Conservation (phyloP, 2,329 filamentous ascomycete species). For the Claviceps sp. region DNA sequence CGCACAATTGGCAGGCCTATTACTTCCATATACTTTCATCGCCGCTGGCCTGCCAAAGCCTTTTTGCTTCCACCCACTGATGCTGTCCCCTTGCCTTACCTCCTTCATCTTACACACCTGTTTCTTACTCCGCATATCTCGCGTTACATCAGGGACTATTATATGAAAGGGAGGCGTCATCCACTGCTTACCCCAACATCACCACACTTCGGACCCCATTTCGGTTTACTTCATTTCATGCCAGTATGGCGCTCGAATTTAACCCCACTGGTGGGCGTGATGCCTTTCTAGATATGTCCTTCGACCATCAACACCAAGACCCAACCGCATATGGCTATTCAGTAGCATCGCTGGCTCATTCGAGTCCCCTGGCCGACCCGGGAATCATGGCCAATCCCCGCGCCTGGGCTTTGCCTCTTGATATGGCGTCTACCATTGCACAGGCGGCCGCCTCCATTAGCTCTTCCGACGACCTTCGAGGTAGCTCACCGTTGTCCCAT, state of each 20-base stretch:
- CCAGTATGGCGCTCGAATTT: constrained; percentile 46
- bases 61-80: not conserved
- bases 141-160: constrained; percentile 16
- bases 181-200: constrained; percentile 24
- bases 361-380: constrained; percentile 19
- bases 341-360: constrained; percentile 12
- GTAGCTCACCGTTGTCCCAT: constrained; percentile 34
- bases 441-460: constrained; percentile 30
- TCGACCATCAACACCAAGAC: constrained; percentile 45
- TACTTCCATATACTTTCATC: constrained; percentile 3
- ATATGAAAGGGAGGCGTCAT: constrained; percentile 32
- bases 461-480: constrained; percentile 37
- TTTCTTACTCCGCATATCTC: constrained; percentile 13
- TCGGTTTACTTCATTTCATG: constrained; percentile 19
- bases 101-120: not conserved
- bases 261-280: constrained; percentile 41
- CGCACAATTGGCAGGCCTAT: constrained; percentile 1
- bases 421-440: constrained; percentile 32
- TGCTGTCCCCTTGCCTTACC: not conserved
- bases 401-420: constrained; percentile 39
- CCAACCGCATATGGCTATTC: constrained; percentile 28
- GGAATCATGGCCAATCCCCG: constrained; percentile 24
- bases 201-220: constrained; percentile 17
- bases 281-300: constrained; percentile 47
- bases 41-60: constrained; percentile 2